Percentiles rank a stretch among this genome's conserved stretches.
Evolutionary conservation across 805 yeast species (phyloP).

Genomic region (Yamadazyma olivae): DNA sequence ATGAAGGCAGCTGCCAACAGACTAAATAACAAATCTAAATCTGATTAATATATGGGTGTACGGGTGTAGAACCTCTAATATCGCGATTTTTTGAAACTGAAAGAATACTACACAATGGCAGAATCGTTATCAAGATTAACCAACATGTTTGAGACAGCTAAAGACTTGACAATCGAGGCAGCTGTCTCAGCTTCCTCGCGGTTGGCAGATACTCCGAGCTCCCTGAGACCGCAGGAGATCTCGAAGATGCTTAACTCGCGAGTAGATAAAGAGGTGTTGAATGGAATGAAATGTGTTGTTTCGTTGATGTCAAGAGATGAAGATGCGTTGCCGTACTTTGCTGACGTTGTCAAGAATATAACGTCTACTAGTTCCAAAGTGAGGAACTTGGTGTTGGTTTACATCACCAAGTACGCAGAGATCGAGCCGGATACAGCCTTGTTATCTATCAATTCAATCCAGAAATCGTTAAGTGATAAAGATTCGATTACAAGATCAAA

Average conservation of each 20-base stretch:
- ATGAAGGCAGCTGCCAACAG: slow-evolving; percentile 55
- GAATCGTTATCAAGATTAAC: slow-evolving; percentile 46
- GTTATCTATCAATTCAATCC: slow-evolving; percentile 86
- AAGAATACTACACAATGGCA: slow-evolving; percentile 5
- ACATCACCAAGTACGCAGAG: slow-evolving; percentile 74
- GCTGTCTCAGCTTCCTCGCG: slow-evolving; percentile 74
- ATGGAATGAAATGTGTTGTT: slow-evolving; percentile 41
- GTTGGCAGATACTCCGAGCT: slow-evolving; percentile 58
- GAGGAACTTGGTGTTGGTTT: slow-evolving; percentile 72
- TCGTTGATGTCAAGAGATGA: slow-evolving; percentile 39
- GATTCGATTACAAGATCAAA: slow-evolving; percentile 66
- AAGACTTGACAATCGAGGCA: slow-evolving; percentile 76
- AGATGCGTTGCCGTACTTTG: slow-evolving; percentile 51
- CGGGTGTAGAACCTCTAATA: not conserved
- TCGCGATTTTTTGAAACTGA: no score
- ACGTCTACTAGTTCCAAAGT: slow-evolving; percentile 63
- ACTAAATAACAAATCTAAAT: slow-evolving; percentile 25
- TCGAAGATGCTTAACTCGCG: slow-evolving; percentile 64
- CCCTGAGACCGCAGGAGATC: slow-evolving; percentile 65
- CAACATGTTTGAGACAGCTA: slow-evolving; percentile 75
- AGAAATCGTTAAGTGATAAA: slow-evolving; percentile 72
- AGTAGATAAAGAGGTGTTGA: slow-evolving; percentile 49
- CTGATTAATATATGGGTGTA: no score
- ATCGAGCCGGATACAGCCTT: slow-evolving; percentile 86
- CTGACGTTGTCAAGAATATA: slow-evolving; percentile 86